Base-by-base conservation (phyloP, 352 stramenopile genomes). In the Pythium rhizo-oryzae region DNA sequence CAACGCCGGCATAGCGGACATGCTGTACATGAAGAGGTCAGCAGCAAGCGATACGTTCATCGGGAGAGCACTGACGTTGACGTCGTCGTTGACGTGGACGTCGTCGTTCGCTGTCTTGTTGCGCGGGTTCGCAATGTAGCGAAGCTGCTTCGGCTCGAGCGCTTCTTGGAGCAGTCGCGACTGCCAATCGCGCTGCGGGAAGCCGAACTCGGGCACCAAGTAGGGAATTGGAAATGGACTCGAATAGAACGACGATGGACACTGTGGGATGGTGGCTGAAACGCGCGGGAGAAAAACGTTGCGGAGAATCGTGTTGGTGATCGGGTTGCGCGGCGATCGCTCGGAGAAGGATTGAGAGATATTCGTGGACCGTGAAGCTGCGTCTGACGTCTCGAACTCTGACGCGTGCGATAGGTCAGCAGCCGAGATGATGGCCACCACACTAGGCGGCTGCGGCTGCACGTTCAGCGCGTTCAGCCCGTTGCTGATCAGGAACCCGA, bases 11-110 rank as follows among this genome's bases (percentile, higher is more conserved):
- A n/a, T n/a, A n/a, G n/a, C n/a, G 18, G 24, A 15, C 52, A 68
- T 41, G 0, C 4, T 24, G 35, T 69, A 53, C 30, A 64, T 9
- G 23, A 69, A 55, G 2, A 69, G 44, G 44, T 69, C 55, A 12
- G 53, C 43, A 1, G 62, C 62, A 2, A 39, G 37, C 30, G 62
- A 59, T 12, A 46, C 55, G 62, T 69, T 59, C 62, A 69, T 69
- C 21, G 62, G 62, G 21, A 69, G 19, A 0, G 52, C 52, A 4
- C 1, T 28, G 25, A 19, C 8, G 23, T 52, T 43, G 6, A 25
- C 44, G 1, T 11, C 18, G 8, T 12, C 8, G 15, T 51, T 57
- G 2, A 54, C 19, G 5, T n/a, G n/a, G n/a, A n/a, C n/a, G n/a
- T n/a, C n/a, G n/a, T n/a, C n/a, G n/a, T n/a, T n/a, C n/a, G n/a